Conservation (phyloP, 345 rosid genomes). For the Eucalyptus curtisii region DNA sequence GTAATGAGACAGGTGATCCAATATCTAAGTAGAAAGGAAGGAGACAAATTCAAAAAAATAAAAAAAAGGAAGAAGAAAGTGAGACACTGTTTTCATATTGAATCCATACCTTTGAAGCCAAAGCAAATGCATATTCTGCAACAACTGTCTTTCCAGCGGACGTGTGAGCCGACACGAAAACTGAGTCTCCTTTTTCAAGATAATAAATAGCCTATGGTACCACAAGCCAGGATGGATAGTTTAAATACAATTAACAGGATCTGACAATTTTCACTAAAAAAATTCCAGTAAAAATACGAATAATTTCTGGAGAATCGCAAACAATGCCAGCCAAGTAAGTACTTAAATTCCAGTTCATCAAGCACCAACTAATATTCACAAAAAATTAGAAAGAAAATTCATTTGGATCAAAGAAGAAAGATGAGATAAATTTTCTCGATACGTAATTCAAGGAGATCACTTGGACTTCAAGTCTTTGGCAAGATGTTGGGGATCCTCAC, state of each 20-base stretch:
- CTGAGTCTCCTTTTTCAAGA: slow-evolving; percentile 91
- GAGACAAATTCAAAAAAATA: background rate
- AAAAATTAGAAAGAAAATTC: background rate
- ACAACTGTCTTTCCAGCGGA: slow-evolving; percentile 99
- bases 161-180: slow-evolving; percentile 96
- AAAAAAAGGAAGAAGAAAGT: background rate
- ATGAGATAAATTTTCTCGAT: background rate
- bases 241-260: background rate
- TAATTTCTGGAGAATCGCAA: background rate
- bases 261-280: background rate
- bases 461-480: background rate
- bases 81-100: background rate
- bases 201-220: slow-evolving; percentile 72
- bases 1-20: background rate
- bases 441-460: background rate
- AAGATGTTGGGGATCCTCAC: background rate
- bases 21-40: background rate
- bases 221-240: background rate
- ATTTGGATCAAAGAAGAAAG: background rate
- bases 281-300: background rate
- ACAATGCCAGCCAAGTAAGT: background rate
- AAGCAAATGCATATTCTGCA: slow-evolving; percentile 97
- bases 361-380: background rate
- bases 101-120: slow-evolving; percentile 73
- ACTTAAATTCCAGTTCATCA: background rate